Conservation (phyloP, 2,329 filamentous ascomycete species). For the Trichophyton benhamiae region DNA sequence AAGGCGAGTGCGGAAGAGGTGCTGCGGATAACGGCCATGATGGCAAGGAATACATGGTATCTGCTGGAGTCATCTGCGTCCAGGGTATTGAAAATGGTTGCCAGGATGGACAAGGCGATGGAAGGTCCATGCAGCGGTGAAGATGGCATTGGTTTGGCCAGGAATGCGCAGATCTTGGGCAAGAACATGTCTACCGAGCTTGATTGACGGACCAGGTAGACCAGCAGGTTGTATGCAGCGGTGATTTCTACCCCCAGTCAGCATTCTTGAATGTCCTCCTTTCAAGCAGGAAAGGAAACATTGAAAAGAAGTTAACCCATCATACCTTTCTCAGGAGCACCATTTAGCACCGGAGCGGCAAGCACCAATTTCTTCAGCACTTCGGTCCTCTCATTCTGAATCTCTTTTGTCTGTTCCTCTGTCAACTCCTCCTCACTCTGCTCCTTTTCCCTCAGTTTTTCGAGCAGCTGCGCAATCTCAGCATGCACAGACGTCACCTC, state of each 20-base stretch:
- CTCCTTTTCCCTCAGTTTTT: slow-evolving; percentile 42
- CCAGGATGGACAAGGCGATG: slow-evolving; percentile 78
- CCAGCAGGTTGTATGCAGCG: slow-evolving; percentile 89
- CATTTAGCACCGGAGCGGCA: slow-evolving; percentile 64
- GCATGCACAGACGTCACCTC: slow-evolving; percentile 44
- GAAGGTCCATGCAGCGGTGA: slow-evolving; percentile 75
- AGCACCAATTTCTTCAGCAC: slow-evolving; percentile 80
- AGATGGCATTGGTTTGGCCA: slow-evolving; percentile 72
- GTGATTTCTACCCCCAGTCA: slow-evolving; percentile 58
- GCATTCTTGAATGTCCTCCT: neutral
- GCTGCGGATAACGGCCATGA: slow-evolving; percentile 67
- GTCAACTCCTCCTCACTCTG: slow-evolving; percentile 42
- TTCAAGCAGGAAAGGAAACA: neutral
- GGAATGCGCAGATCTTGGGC: slow-evolving; percentile 75
- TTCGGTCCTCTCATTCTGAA: slow-evolving; percentile 57
- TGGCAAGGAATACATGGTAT: slow-evolving; percentile 81
- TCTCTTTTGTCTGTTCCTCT: slow-evolving; percentile 14
- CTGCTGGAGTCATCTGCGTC: slow-evolving; percentile 62
- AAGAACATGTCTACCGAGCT: slow-evolving; percentile 76
- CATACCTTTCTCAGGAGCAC: slow-evolving; percentile 72
- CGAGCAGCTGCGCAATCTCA: slow-evolving; percentile 59
- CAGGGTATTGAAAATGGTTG: slow-evolving; percentile 94
- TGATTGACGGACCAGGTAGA: slow-evolving; percentile 82
- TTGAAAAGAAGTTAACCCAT: neutral
- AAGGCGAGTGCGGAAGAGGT: slow-evolving; percentile 61